These are phyloP conservation scores for Suillus tomentosus DNA, from an alignment of 768 basidiomycete species.

Conservation along the genomic window DNA sequence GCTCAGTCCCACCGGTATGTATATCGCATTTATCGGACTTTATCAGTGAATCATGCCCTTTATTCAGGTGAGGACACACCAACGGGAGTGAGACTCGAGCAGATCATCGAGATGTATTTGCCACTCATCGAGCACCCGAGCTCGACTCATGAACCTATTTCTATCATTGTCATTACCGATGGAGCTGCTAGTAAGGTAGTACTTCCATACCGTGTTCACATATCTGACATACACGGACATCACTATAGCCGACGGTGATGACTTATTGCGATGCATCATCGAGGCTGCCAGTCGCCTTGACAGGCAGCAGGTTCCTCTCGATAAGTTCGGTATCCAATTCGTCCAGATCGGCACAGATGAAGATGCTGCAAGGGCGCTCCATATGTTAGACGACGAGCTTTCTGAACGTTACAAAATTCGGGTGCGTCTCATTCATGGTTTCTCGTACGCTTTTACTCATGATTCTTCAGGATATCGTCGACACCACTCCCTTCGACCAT, in stretches of 20 bases:
- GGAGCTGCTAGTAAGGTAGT: constrained; percentile 40
- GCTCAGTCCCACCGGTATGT: constrained; percentile 25
- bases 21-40: constrained; percentile 3
- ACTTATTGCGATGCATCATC: constrained; percentile 34
- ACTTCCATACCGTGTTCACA: not conserved
- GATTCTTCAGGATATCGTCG: constrained; percentile 44
- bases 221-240: constrained; percentile 11
- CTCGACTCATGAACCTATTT: constrained; percentile 38
- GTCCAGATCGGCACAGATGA: constrained; percentile 46
- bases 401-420: constrained; percentile 32
- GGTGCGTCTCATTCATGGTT: constrained; percentile 15
- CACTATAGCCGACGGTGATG: constrained; percentile 27
- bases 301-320: constrained; percentile 31
- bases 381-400: constrained; percentile 43
- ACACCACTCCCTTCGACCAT: constrained; percentile 43
- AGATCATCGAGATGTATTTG: constrained; percentile 40
- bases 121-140: constrained; percentile 31
- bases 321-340: constrained; percentile 49
- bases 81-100: constrained; percentile 38
- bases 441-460: constrained; percentile 6
- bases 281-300: constrained; percentile 43
- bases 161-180: constrained; percentile 40
- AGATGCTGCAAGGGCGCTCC: constrained; percentile 41
- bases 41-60: not conserved
- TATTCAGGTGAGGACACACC: constrained; percentile 37